Percentiles rank a stretch among this genome's conserved stretches.
Conservation (phyloP, 371 early-diverging fungal genomes). For the Mortierella sp. region DNA sequence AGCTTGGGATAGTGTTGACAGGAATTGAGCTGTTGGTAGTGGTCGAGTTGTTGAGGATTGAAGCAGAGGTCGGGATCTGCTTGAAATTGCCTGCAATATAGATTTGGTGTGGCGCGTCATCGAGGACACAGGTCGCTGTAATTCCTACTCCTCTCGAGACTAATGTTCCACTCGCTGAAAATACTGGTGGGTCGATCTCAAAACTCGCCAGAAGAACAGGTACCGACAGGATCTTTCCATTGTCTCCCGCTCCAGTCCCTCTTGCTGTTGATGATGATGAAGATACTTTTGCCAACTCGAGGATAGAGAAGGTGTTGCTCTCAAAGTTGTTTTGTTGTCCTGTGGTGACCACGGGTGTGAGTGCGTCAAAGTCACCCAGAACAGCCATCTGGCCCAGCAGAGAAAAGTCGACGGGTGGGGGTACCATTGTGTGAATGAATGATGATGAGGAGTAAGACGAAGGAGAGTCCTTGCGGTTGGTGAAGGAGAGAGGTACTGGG, state of each 20-base stretch:
- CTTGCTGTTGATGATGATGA: not conserved
- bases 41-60: not conserved
- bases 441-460: not conserved
- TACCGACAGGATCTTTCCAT: conserved; percentile 18
- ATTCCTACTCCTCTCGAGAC: conserved; percentile 16
- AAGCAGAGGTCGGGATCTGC: conserved; percentile 10
- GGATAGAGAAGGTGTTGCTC: conserved; percentile 38
- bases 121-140: conserved; percentile 41
- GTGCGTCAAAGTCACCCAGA: conserved; percentile 50
- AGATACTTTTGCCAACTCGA: conserved; percentile 32
- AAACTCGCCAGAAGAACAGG: conserved; percentile 49
- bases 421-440: not conserved
- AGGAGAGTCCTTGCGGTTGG: conserved; percentile 1
- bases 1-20: not conserved
- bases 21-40: conserved; percentile 19
- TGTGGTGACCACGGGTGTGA: conserved; percentile 36
- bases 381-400: conserved; percentile 45
- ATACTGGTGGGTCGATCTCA: conserved; percentile 6
- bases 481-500: conserved; percentile 14
- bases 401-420: conserved; percentile 45
- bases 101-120: conserved; percentile 49
- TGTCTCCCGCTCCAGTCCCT: not conserved
- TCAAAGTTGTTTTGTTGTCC: conserved; percentile 48
- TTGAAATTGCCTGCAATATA: conserved; percentile 70
- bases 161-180: not conserved